A percentile compares a stretch with the other conserved stretches of the same genome.
Evolutionary conservation across 1,139 yeast genomes (phyloP).

Genomic region (Candida neerlandica): DNA sequence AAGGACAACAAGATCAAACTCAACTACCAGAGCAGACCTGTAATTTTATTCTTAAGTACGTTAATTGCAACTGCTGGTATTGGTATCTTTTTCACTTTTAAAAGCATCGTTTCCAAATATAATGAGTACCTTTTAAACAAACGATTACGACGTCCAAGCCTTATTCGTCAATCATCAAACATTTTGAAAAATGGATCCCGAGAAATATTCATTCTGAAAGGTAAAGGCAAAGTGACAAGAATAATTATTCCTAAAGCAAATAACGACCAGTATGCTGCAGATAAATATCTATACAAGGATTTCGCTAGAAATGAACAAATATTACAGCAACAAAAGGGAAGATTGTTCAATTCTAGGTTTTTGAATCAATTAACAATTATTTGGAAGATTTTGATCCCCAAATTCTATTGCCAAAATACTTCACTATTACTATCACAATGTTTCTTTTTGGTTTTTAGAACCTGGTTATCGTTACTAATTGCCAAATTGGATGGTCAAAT

Average conservation of each 20-base stretch:
- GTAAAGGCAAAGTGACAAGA: constrained; percentile 41
- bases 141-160: constrained; percentile 36
- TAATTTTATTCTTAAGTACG: constrained; percentile 45
- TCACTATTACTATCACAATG: constrained; percentile 71
- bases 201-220: constrained; percentile 56
- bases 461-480: constrained; percentile 83
- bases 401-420: constrained; percentile 67
- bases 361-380: constrained; percentile 73
- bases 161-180: constrained; percentile 47
- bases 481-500: constrained; percentile 92
- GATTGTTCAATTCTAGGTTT: constrained; percentile 63
- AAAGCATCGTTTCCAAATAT: constrained; percentile 33
- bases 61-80: constrained; percentile 46
- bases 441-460: constrained; percentile 73
- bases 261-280: constrained; percentile 66
- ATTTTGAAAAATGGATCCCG: constrained; percentile 56
- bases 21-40: constrained; percentile 50
- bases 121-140: constrained; percentile 33
- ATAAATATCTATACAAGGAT: constrained; percentile 61
- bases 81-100: constrained; percentile 38
- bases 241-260: constrained; percentile 63
- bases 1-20: constrained; percentile 41
- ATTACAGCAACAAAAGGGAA: constrained; percentile 28
- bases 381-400: constrained; percentile 82
- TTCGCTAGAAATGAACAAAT: constrained; percentile 43